These are phyloP conservation scores for Jatropha curcas DNA, from an alignment of 345 rosid species.

Conservation along the genomic window DNA sequence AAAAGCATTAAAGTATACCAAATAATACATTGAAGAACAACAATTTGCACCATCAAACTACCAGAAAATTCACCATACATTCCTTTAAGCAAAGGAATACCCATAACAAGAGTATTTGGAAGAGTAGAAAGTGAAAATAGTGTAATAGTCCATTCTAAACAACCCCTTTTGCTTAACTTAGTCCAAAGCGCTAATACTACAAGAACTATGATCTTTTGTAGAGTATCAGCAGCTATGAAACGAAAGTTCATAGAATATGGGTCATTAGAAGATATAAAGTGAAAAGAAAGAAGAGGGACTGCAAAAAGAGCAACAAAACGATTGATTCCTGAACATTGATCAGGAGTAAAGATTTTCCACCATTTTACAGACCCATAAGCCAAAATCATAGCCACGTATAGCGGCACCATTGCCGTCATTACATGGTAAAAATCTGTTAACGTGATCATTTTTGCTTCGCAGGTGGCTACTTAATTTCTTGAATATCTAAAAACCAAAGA, in stretches of 20 bases:
- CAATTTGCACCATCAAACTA: slow-evolving; percentile 88
- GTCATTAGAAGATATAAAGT: slow-evolving; percentile 81
- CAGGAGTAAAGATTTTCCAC: slow-evolving; percentile 99
- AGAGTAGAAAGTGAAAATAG: slow-evolving; percentile 87
- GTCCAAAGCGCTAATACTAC: slow-evolving; percentile 61
- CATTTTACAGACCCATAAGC: slow-evolving; percentile 98
- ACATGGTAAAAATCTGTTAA: slow-evolving; percentile 84
- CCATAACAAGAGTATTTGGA: slow-evolving; percentile 96
- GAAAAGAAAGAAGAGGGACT: slow-evolving; percentile 96
- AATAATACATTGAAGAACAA: slow-evolving; percentile 90
- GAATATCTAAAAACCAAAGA: neutral
- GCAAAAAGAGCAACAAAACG: slow-evolving; percentile 98
- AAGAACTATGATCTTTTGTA: slow-evolving; percentile 80
- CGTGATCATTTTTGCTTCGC: slow-evolving; percentile 57
- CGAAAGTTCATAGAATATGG: slow-evolving; percentile 81
- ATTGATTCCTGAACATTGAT: slow-evolving; percentile 97
- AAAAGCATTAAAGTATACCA: slow-evolving; percentile 95
- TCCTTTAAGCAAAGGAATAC: slow-evolving; percentile 84
- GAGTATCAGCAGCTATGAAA: slow-evolving; percentile 89
- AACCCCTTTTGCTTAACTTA: slow-evolving; percentile 55
- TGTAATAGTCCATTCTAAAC: slow-evolving; percentile 92
- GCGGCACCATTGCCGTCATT: slow-evolving; percentile 98
- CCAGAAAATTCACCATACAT: slow-evolving; percentile 79
- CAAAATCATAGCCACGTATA: slow-evolving; percentile 93
- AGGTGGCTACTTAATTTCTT: neutral